Conservation (phyloP, 2,329 filamentous ascomycete species). For the Colletotrichum graminicola region DNA sequence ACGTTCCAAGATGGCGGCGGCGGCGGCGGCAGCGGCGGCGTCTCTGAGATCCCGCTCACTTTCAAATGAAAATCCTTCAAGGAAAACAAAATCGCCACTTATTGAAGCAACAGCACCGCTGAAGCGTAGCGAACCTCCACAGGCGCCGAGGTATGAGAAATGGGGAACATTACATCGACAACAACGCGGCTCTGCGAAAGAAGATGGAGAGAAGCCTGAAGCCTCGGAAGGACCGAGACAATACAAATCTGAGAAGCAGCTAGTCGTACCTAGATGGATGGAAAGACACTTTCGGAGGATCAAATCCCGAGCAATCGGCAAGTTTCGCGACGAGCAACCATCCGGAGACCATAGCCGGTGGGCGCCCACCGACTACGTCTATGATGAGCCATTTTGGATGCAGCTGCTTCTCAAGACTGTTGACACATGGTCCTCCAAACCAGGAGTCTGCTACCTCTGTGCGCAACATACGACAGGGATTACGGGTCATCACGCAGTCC, state of each 20-base stretch:
- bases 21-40: neutral
- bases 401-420: neutral
- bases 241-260: too few species aligned
- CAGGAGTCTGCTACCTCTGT: constrained; percentile 5
- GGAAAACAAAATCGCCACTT: neutral
- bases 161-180: neutral
- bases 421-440: neutral
- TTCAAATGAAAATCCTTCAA: too few species aligned
- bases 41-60: neutral
- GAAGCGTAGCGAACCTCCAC: neutral
- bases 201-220: neutral
- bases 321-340: neutral
- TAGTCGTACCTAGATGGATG: neutral
- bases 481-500: neutral
- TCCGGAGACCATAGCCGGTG: neutral
- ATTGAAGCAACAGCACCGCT: neutral
- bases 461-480: neutral
- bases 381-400: neutral
- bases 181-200: neutral
- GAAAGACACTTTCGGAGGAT: neutral
- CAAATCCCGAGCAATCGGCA: neutral
- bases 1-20: neutral
- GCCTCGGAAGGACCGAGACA: neutral
- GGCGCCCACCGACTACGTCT: neutral
- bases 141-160: too few species aligned